phyloP scores from a whole-genome alignment of 768 basidiomycete genomes.

The Botryobasidium botryosum region DNA sequence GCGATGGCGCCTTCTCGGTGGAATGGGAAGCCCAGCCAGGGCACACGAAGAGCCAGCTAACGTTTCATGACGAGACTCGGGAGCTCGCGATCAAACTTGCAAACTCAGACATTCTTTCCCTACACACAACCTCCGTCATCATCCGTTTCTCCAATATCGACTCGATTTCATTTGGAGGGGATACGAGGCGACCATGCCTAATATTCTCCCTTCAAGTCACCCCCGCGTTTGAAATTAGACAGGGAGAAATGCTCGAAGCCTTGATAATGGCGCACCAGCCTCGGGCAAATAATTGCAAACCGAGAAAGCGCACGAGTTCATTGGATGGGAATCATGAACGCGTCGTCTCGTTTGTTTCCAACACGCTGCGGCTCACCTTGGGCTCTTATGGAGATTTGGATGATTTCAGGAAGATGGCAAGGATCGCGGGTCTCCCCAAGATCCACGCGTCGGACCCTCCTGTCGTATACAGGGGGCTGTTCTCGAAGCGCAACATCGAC shows the following conservation, averaged over 20 bases:
- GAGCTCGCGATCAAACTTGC: neutral
- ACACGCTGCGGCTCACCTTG: slow-evolving; percentile 3
- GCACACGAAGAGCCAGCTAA: neutral
- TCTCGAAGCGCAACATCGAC: neutral
- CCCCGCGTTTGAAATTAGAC: no score
- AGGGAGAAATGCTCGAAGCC: no score
- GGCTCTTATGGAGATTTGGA: neutral
- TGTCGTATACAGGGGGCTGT: slow-evolving; percentile 1
- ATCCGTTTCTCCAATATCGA: neutral
- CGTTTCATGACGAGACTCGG: neutral
- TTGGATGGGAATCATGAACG: neutral
- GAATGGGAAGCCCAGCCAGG: slow-evolving; percentile 6
- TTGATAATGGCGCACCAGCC: no score
- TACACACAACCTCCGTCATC: neutral
- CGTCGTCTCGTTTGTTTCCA: slow-evolving; percentile 4
- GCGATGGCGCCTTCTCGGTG: slow-evolving; percentile 4
- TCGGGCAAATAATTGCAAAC: no score
- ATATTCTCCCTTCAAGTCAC: neutral
- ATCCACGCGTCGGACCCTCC: neutral
- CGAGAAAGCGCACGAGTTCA: no score
- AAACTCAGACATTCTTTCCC: neutral
- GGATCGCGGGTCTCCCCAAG: neutral
- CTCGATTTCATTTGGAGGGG: neutral
- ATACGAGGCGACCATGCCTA: neutral
- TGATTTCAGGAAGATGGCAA: slow-evolving; percentile 2